Evolutionary conservation across 2,329 filamentous ascomycete genomes (phyloP).

Genomic region (Neurospora sp.): DNA sequence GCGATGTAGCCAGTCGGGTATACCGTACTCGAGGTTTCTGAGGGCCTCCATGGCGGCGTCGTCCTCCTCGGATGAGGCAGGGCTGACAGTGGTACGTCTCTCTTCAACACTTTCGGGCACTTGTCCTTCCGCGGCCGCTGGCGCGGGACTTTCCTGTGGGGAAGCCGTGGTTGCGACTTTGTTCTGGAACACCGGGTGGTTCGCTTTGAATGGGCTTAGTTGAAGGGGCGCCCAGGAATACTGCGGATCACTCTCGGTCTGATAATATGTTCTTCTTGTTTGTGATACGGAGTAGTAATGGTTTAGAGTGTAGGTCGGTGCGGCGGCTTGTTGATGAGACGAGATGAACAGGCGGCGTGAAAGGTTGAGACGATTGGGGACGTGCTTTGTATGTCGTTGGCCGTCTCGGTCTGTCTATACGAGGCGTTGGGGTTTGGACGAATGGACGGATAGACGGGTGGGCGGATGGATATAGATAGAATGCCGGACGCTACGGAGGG

Average conservation of each 20-base stretch:
- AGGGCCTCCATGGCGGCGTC: constrained; percentile 44
- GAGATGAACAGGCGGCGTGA: background rate
- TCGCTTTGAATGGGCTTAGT: background rate
- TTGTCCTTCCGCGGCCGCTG: background rate
- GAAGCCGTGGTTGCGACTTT: background rate
- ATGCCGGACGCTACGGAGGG: background rate
- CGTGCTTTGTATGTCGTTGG: background rate
- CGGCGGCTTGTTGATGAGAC: background rate
- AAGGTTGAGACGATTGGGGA: background rate
- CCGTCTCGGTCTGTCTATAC: background rate
- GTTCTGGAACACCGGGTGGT: background rate
- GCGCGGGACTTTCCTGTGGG: background rate
- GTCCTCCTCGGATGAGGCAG: constrained; percentile 14
- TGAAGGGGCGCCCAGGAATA: background rate
- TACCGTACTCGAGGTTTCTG: constrained; percentile 41
- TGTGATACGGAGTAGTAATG: background rate
- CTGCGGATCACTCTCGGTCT: background rate
- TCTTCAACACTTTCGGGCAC: background rate
- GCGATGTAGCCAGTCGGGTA: constrained; percentile 50
- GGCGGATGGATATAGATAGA: background rate
- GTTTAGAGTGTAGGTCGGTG: background rate
- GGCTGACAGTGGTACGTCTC: background rate
- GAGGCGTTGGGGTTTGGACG: background rate
- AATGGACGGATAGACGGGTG: background rate
- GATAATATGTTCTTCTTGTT: background rate